Evolutionary conservation across 169 alveolate species (phyloP), one percentile per base, ranked within the genome.

Genomic region (Eimeria maxima): DNA sequence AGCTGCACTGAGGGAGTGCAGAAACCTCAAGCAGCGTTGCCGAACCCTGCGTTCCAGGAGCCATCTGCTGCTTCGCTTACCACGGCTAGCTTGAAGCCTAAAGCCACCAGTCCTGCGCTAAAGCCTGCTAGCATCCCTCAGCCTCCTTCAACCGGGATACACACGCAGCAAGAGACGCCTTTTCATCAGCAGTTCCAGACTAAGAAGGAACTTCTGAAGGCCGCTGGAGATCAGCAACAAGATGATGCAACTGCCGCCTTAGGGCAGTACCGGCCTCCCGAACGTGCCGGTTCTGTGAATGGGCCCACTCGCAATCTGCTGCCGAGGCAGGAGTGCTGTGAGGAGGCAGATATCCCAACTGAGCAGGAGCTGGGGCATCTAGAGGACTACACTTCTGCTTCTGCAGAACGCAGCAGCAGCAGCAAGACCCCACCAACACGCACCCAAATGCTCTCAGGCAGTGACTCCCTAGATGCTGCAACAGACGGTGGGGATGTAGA

Each of bases 391-490:
- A 33, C 29, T 42, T 18, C 33, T 38, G 27, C 38, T 42, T 4
- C 90, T 44, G 73, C n/a, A 29, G 47, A 29, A 78, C 4, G 69
- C 73, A 55, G 69, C 90, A 81, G 90, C 90, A 81, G 90, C 90
- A 81, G 47, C 50, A 50, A 29, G 63, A 20, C 86, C 22, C 24
- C 38, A 18, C 11, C 86, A 4, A 60, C 57, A 27, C 16, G 84
- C 84, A 38, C 53, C 33, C 86, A 24, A 22, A 42, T 74, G 3
- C 60, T 4, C 13, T 3, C 63, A 0, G 86, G 60, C 57, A 42
- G 33, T 20, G 86, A 44, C 60, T 20, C 86, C 22, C 20, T 44
- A 20, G 60, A 22, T 44, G 63, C 86, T 38, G 18, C 22, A 6
- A 20, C 63, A 44, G 4, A 44, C 4, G 4, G 90, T 7, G 90